Evolutionary conservation across 2,329 filamentous ascomycete genomes (phyloP).

Genomic region (Beauveria rudraprayagi): DNA sequence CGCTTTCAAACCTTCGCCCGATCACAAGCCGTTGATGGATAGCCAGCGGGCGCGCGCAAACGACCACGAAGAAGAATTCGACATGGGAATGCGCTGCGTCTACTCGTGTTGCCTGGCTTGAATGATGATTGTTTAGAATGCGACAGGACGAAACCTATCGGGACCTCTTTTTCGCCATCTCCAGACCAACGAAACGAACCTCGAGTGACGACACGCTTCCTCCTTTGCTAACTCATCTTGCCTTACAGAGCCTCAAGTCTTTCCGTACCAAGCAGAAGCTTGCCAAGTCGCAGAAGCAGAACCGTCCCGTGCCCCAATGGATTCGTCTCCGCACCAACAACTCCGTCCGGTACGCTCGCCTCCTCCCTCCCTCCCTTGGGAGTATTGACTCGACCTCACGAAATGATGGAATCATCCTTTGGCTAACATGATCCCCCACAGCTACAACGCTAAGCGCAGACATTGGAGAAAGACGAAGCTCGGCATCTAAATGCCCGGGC

Average conservation of each 20-base stretch:
- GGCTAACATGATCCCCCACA: constrained; percentile 30
- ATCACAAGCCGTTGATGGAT: not conserved
- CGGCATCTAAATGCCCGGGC: constrained; percentile 70
- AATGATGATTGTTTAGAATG: not conserved
- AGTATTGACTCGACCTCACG: not conserved
- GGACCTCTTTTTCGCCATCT: not conserved
- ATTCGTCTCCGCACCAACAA: constrained; percentile 97
- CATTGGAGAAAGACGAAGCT: constrained; percentile 99
- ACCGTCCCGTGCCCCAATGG: constrained; percentile 99
- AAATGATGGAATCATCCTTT: not conserved
- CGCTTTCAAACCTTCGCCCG: not conserved
- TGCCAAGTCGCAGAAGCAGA: constrained; percentile 99
- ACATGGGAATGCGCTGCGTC: not conserved
- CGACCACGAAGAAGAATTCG: not conserved
- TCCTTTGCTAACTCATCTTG: constrained; percentile 18
- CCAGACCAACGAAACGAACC: not conserved
- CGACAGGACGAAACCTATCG: not conserved
- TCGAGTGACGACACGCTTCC: not conserved
- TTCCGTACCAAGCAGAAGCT: constrained; percentile 99
- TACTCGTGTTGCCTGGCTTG: not conserved
- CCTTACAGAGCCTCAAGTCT: constrained; percentile 88
- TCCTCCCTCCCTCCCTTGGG: not conserved
- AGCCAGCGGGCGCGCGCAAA: not conserved
- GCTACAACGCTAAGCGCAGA: constrained; percentile 99
- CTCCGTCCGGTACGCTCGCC: constrained; percentile 85